Conservation (phyloP, 768 basidiomycete genomes). For the Serendipita sp. region DNA sequence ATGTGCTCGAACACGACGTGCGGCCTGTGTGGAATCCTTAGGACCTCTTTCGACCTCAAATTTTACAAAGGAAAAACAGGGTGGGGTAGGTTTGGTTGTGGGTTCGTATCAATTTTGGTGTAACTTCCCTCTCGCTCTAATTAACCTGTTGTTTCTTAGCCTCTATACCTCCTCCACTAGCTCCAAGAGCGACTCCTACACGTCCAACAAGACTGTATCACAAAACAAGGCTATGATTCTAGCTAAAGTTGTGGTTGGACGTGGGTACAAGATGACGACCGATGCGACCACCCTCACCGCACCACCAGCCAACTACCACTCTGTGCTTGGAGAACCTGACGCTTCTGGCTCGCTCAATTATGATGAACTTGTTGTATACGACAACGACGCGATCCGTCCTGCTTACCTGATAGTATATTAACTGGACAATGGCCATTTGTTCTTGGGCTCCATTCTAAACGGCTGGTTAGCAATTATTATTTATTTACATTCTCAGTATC, state of each 20-base stretch:
- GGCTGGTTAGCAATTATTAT: too few species aligned
- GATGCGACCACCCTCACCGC: constrained; percentile 33
- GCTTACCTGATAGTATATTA: constrained; percentile 2
- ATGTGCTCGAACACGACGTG: constrained; percentile 41
- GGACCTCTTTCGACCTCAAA: constrained; percentile 40
- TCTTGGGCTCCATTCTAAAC: too few species aligned
- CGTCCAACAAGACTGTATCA: constrained; percentile 28
- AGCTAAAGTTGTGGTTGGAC: constrained; percentile 56
- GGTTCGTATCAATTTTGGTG: not conserved
- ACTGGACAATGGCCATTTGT: not conserved
- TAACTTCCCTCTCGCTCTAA: too few species aligned
- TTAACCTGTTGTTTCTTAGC: constrained; percentile 17
- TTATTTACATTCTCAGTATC: too few species aligned
- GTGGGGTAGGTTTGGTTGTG: constrained; percentile 41
- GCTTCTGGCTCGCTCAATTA: not conserved
- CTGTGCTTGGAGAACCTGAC: not conserved
- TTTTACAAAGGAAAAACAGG: constrained; percentile 39
- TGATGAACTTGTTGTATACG: constrained; percentile 3
- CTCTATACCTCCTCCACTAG: constrained; percentile 62
- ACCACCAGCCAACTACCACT: too few species aligned
- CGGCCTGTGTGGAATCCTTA: constrained; percentile 41
- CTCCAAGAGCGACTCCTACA: constrained; percentile 32
- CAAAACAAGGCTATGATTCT: constrained; percentile 15
- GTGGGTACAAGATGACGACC: constrained; percentile 38
- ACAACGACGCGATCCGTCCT: constrained; percentile 1